Conservation (phyloP, 805 yeast species). For the Grigorovia yakushimaensis region DNA sequence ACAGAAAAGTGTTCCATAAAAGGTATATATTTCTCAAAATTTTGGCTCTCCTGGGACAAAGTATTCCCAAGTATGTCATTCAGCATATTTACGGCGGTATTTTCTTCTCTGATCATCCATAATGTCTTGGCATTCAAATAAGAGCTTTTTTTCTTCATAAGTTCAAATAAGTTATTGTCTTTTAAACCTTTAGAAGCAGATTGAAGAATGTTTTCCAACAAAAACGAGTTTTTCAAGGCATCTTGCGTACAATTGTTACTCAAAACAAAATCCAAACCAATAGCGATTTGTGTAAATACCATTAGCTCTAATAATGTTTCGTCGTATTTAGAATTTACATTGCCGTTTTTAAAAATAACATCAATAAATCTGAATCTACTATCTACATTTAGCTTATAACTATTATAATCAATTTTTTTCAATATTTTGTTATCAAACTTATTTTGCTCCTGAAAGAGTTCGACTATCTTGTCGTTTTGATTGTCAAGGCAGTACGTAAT, state of each 20-base stretch:
- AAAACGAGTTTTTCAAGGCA: constrained; percentile 13
- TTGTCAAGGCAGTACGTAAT: not conserved
- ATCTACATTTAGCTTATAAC: not conserved
- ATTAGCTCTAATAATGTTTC: not conserved
- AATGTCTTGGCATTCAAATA: constrained; percentile 43
- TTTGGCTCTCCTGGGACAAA: constrained; percentile 11
- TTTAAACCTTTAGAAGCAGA: not conserved
- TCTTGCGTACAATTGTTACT: constrained; percentile 15
- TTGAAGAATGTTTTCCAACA: constrained; percentile 9
- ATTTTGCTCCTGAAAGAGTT: not conserved
- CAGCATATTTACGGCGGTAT: constrained; percentile 48
- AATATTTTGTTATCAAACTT: not conserved
- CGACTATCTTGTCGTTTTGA: not conserved
- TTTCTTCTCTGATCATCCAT: constrained; percentile 54
- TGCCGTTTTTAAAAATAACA: not conserved
- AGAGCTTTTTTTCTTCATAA: not conserved
- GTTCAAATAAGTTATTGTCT: not conserved
- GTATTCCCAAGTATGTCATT: constrained; percentile 28
- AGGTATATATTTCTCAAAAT: constrained; percentile 2
- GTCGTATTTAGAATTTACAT: not conserved
- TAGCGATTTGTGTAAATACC: constrained; percentile 4
- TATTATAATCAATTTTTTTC: not conserved
- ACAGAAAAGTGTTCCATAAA: constrained; percentile 6
- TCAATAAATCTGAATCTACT: not conserved
- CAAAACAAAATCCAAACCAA: constrained; percentile 7